Conservation (phyloP, 23 red algal genomes). For the Chondrus crispus region DNA sequence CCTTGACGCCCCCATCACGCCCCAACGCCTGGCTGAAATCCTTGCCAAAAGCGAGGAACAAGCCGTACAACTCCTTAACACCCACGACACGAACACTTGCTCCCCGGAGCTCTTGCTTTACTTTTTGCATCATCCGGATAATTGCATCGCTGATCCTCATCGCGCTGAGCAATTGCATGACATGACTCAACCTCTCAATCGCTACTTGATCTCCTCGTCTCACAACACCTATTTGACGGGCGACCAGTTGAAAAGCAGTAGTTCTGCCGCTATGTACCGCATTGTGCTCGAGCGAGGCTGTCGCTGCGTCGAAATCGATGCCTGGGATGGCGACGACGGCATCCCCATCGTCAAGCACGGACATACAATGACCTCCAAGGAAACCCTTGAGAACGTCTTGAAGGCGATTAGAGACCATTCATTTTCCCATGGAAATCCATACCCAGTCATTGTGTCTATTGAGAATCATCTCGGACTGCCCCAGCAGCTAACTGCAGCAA, state of each 20-base stretch:
- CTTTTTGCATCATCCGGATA: conserved; percentile 12
- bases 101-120: neutral
- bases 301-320: conserved; percentile 80
- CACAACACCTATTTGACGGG: conserved; percentile 79
- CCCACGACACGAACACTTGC: neutral
- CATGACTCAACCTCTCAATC: conserved; percentile 51
- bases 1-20: neutral
- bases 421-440: conserved; percentile 38
- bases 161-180: conserved; percentile 9
- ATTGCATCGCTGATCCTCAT: conserved; percentile 34
- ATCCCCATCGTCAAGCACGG: conserved; percentile 70
- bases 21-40: neutral
- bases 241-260: conserved; percentile 61
- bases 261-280: conserved; percentile 45
- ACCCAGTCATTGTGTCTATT: conserved; percentile 67
- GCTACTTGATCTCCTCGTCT: conserved; percentile 57
- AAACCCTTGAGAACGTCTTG: conserved; percentile 37
- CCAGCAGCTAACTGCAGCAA: conserved; percentile 48
- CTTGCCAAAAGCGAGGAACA: neutral
- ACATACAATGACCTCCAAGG: conserved; percentile 51
- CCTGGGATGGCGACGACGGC: conserved; percentile 75
- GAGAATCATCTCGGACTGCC: conserved; percentile 57
- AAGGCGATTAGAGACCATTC: conserved; percentile 26
- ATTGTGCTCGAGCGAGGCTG: conserved; percentile 46
- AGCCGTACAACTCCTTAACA: neutral